phyloP scores from a whole-genome alignment of 805 yeast genomes.

The Candida bentonensis region DNA sequence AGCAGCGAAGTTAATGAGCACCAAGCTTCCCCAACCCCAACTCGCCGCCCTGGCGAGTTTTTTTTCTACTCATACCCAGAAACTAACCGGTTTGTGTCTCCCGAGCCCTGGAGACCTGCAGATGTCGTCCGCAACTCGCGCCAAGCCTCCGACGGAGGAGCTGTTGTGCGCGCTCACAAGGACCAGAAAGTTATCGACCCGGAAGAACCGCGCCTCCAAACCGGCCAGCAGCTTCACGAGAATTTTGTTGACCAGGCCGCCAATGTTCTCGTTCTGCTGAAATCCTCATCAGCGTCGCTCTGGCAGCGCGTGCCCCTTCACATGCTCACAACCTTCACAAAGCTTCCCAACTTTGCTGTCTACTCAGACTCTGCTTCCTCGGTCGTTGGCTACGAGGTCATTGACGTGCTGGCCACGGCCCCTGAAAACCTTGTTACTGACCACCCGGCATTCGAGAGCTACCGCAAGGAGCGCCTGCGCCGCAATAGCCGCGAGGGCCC shows the following conservation, averaged over 20 bases:
- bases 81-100: slow-evolving; percentile 15
- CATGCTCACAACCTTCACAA: slow-evolving; percentile 13
- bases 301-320: slow-evolving; percentile 18
- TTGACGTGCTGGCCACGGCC: slow-evolving; percentile 12
- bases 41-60: slow-evolving; percentile 3
- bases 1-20: not conserved
- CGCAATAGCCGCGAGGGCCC: slow-evolving; percentile 10
- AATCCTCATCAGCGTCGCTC: slow-evolving; percentile 11
- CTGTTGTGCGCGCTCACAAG: not conserved
- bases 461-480: slow-evolving; percentile 9
- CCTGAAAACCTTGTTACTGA: slow-evolving; percentile 4
- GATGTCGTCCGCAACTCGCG: slow-evolving; percentile 3
- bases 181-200: slow-evolving; percentile 3
- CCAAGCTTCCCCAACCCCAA: not conserved
- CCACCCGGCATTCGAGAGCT: slow-evolving; percentile 10
- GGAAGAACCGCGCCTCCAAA: slow-evolving; percentile 3
- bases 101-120: slow-evolving; percentile 19
- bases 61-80: slow-evolving; percentile 17
- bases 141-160: not conserved
- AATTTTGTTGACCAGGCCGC: slow-evolving; percentile 5
- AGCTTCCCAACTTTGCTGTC: slow-evolving; percentile 11
- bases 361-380: slow-evolving; percentile 15
- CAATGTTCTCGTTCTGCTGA: slow-evolving; percentile 11
- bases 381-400: slow-evolving; percentile 13
- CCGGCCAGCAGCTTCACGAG: slow-evolving; percentile 4